These are phyloP conservation scores for Shiraia bambusicola DNA, from an alignment of 2,329 filamentous ascomycete genomes.

Conservation along the genomic window DNA sequence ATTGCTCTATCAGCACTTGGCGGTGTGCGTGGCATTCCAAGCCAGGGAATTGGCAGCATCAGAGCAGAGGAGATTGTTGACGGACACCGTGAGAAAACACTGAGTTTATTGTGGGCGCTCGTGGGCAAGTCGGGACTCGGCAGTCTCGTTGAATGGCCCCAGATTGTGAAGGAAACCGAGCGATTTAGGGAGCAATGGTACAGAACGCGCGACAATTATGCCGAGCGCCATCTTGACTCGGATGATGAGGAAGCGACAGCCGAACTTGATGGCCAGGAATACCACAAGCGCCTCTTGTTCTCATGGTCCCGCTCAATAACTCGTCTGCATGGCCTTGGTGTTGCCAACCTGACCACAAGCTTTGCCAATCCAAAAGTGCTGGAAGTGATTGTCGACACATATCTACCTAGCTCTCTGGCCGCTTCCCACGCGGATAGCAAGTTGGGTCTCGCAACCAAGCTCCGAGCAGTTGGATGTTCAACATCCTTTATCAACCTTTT, in stretches of 20 bases:
- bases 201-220: slow-evolving; percentile 28
- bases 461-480: slow-evolving; percentile 47
- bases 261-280: slow-evolving; percentile 33
- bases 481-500: slow-evolving; percentile 51
- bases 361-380: slow-evolving; percentile 59
- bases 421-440: slow-evolving; percentile 4
- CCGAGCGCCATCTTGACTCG: slow-evolving; percentile 37
- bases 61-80: slow-evolving; percentile 62
- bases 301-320: slow-evolving; percentile 59
- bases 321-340: slow-evolving; percentile 46
- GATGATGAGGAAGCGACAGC: slow-evolving; percentile 27
- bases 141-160: slow-evolving; percentile 57
- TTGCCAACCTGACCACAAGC: slow-evolving; percentile 59
- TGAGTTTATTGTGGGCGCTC: slow-evolving; percentile 61
- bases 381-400: slow-evolving; percentile 59
- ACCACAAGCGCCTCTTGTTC: slow-evolving; percentile 51
- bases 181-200: slow-evolving; percentile 45
- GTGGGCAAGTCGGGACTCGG: slow-evolving; percentile 59
- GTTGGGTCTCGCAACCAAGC: slow-evolving; percentile 37
- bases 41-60: slow-evolving; percentile 47
- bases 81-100: slow-evolving; percentile 65
- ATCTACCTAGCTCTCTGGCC: slow-evolving; percentile 43
- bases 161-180: slow-evolving; percentile 54
- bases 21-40: slow-evolving; percentile 45
- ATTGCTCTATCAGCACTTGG: slow-evolving; percentile 57